These are phyloP conservation scores for Diplodia seriata DNA, from an alignment of 2,329 filamentous ascomycete species.

Conservation along the genomic window DNA sequence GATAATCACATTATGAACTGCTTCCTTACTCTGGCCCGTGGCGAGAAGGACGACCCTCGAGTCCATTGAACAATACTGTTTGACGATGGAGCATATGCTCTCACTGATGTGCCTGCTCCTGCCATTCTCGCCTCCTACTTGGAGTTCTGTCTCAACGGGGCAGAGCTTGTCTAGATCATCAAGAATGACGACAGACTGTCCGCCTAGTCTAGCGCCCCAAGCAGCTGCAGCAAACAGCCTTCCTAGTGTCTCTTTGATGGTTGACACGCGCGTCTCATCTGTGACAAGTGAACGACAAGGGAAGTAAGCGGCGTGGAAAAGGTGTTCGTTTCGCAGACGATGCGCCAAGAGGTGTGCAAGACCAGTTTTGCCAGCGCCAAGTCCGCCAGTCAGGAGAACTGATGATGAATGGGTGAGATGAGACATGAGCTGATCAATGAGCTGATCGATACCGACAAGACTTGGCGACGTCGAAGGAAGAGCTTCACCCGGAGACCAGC, in stretches of 20 bases:
- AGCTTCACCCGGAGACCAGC: slow-evolving; percentile 62
- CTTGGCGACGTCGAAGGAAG: slow-evolving; percentile 62
- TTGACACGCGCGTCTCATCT: slow-evolving; percentile 87
- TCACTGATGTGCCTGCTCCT: slow-evolving; percentile 93
- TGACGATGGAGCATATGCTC: slow-evolving; percentile 79
- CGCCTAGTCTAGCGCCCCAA: slow-evolving; percentile 89
- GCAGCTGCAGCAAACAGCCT: slow-evolving; percentile 86
- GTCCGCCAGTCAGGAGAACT: slow-evolving; percentile 83
- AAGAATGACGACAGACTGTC: slow-evolving; percentile 81
- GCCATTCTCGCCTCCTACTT: slow-evolving; percentile 91
- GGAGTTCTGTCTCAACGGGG: slow-evolving; percentile 90
- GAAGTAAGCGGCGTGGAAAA: slow-evolving; percentile 87
- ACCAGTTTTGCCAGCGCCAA: slow-evolving; percentile 89
- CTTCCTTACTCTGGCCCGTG: slow-evolving; percentile 91
- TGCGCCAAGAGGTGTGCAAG: slow-evolving; percentile 79
- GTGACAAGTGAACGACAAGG: slow-evolving; percentile 86
- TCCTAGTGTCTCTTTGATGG: slow-evolving; percentile 86
- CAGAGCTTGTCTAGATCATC: slow-evolving; percentile 95
- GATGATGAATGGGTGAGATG: slow-evolving; percentile 87
- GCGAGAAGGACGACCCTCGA: slow-evolving; percentile 86
- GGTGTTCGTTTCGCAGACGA: slow-evolving; percentile 70
- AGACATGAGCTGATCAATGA: slow-evolving; percentile 74
- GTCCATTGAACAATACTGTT: slow-evolving; percentile 80
- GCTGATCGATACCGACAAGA: slow-evolving; percentile 83
- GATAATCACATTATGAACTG: slow-evolving; percentile 86